These are phyloP conservation scores for Hamigera avellanea DNA, from an alignment of 495 filamentous ascomycete genomes.

Conservation along the genomic window DNA sequence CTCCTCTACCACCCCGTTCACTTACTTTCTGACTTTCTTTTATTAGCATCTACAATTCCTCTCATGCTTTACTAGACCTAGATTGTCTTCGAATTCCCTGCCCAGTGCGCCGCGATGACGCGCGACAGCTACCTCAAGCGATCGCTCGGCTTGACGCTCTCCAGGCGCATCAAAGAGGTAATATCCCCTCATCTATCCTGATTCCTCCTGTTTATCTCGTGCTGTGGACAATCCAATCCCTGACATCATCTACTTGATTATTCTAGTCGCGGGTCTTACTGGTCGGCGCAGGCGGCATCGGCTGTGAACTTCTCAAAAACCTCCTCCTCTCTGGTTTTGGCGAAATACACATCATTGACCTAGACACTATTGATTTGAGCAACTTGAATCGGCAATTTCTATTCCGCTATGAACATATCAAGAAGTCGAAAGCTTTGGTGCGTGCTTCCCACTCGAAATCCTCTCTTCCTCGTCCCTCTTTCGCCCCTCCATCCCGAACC, in stretches of 20 bases:
- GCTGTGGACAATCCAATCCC: conserved; percentile 2
- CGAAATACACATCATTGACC: conserved; percentile 89
- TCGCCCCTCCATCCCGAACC: conserved; percentile 1
- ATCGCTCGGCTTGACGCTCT: conserved; percentile 48
- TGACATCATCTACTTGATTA: conserved; percentile 6
- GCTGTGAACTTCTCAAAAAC: conserved; percentile 96
- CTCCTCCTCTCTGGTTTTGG: conserved; percentile 89
- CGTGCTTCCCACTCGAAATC: conserved; percentile 13
- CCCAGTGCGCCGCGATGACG: conserved; percentile 33
- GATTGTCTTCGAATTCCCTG: too few relatives aligned
- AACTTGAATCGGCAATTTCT: conserved; percentile 98
- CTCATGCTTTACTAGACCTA: too few relatives aligned
- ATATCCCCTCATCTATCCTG: not conserved
- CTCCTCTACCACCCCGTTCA: conserved; percentile 3
- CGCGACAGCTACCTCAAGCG: conserved; percentile 47
- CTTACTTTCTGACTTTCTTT: not conserved
- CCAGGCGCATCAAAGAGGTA: conserved; percentile 57
- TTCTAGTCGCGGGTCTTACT: conserved; percentile 75
- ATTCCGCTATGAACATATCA: conserved; percentile 94
- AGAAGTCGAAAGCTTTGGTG: conserved; percentile 92
- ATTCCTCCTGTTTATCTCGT: not conserved
- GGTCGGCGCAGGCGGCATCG: conserved; percentile 94
- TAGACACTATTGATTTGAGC: conserved; percentile 96
- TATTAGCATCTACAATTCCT: too few relatives aligned
- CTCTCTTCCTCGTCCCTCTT: not conserved